Base-by-base conservation (phyloP, 2,329 filamentous ascomycete genomes). In the Fusarium veterinarium region DNA sequence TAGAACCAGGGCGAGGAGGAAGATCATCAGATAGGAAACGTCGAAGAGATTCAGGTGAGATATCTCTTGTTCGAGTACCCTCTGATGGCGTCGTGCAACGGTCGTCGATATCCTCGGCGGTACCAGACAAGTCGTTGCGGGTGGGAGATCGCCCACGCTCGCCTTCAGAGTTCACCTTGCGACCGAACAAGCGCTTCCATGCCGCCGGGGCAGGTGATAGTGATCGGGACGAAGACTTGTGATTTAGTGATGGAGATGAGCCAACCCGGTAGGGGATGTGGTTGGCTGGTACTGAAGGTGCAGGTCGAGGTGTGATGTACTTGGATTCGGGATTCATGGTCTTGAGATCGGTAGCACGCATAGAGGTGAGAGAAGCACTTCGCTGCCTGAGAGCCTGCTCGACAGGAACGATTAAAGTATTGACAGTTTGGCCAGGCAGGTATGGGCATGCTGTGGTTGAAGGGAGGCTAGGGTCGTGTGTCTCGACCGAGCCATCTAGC, bases 351-450 rank as follows among this genome's bases (percentile, higher is more conserved):
- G 87, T 85, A 46, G 83, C 85, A 56, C 85, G 83, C 56, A 91
- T 83, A 11, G 90, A 92, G 75, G 84, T 91, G 74, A 90, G 84
- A 8, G 92, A 95, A 63, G 87, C 89, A 76, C 91, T 92, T 69
- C 92, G 89, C 67, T 86, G 83, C 66, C 90, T 86, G 70, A 85
- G 82, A 45, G 86, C 83, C 71, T 88, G 87, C 80, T 97, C 92
- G 38, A 90, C 84, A 19, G 95, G 95, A 16, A 98, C 90, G 60
- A 93, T 91, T 62, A 98, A 85, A 19, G 94, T 89, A 82, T 98
- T 98, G 79, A 98, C 90, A 5, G 89, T 88, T 81, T 98, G 95
- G 19, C 95, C 95, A 7, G 95, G 95, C 31, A 98, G 87, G 71
- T 95, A 91, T 40, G 95, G 95, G 79, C 95, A 98, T 46, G 89